Base-by-base conservation (phyloP, 1,139 yeast genomes). In the Kodamaea suecica region DNA sequence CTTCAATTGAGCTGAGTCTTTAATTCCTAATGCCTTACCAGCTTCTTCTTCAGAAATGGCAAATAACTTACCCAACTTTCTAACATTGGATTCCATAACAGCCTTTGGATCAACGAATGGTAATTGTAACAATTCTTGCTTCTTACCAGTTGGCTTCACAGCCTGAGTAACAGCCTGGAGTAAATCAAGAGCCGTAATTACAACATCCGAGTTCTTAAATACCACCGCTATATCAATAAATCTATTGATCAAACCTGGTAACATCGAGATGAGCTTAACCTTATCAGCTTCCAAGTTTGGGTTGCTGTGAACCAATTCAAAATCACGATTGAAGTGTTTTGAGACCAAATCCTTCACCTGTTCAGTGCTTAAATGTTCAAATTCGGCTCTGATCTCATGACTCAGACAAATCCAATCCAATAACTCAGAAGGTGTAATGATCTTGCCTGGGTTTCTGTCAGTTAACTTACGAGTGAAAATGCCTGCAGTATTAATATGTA, bases 401-500 rank as follows among this genome's bases (percentile, higher is more conserved):
- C 95, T 76, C 39, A 71, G 63, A 31, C 82, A 68, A 30, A 90
- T 50, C 73, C 83, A 76, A 30, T 75, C 70, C 41, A 88, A 61
- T 27, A 92, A 63, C 34, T 73, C 77, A 31, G 71, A 61, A 3
- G 78, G 74, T 23, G 86, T 76, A 32, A 81, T 69, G 29, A 84
- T 73, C 42, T 80, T 79, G 38, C 88, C 80, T 13, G 95, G 95
- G 59, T 84, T 85, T 56, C 80, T 80, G 55, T 82, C 84, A 39
- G 83, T 68, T 53, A 84, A 59, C 43, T 71, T 69, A 42, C 80
- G 77, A 29, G 80, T 76, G 50, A 84, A 85, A 34, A 66, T 55
- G 5, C 85, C 78, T 6, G 98, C 96, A 15, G 97, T 84, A 20
- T 78, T 76, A 32, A 84, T 80, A 48, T 85, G 87, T 43, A 94